Base-by-base conservation (phyloP, 306 rosid genomes). In the Heteromeles arbutifolia region DNA sequence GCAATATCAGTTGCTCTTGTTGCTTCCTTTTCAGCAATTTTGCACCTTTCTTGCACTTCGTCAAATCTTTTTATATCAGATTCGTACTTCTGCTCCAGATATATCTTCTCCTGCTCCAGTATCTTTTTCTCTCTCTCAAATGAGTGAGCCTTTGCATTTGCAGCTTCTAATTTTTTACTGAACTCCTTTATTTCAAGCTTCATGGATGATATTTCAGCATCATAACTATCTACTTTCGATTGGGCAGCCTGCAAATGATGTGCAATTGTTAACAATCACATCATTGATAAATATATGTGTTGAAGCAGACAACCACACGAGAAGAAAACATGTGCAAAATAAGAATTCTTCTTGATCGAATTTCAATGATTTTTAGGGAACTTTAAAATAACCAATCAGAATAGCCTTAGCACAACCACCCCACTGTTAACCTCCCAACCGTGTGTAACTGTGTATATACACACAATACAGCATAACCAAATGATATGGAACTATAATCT, bases 11-110 rank as follows among this genome's bases (percentile, higher is more conserved):
- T 83, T 29, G 90, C 96, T 80, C 92, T 82, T 29, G 84, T 84
- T 73, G 97, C 96, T 75, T 89, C 96, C 75, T 73, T 88, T 83
- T 91, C 97, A 18, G 96, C 97, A 77, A 67, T 80, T 85, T 71
- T 88, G 81, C 93, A 93, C 82, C 96, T 89, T 83, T 90, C 90
- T 77, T 88, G 88, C 67, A 93, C 77, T 78, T 90, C 96, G 22
- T 89, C 97, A 78, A 89, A 87, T 84, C 97, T 87, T 78, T 82
- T 85, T 84, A 87, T 91, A 75, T 91, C 96, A 31, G 98, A 84
- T 57, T 56, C 78, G 58, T 91, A 93, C 78, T 85, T 91, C 78
- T 93, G 88, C 83, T 89, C 90, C 72, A 93, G 54, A 83, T 91
- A 87, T 72, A 78, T 77, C 81, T 91, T 93, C 85, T 93, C 97